phyloP scores from a whole-genome alignment of 164 flowering plant species.

The Litsea cubeba region DNA sequence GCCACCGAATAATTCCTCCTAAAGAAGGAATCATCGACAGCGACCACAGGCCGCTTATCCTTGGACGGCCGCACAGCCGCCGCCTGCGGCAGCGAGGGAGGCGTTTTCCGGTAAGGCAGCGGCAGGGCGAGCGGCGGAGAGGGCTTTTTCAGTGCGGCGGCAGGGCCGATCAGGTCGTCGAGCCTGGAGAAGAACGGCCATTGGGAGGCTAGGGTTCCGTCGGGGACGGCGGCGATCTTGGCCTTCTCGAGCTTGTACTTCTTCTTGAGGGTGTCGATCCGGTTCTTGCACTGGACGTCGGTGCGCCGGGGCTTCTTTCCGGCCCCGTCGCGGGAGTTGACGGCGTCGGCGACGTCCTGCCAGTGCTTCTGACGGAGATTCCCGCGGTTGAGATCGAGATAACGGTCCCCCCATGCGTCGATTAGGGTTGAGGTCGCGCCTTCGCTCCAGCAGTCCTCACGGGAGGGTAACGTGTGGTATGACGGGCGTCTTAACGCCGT shows the following conservation, averaged over 20 bases:
- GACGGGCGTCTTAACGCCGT: constrained; percentile 6
- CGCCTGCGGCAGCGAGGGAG: constrained; percentile 17
- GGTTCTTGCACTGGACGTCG: constrained; percentile 92
- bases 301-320: constrained; percentile 62
- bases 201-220: constrained; percentile 25
- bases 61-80: constrained; percentile 20
- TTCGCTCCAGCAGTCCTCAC: constrained; percentile 95
- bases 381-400: constrained; percentile 72
- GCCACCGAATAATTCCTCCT: constrained; percentile 48
- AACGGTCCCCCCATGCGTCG: constrained; percentile 82
- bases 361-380: constrained; percentile 89
- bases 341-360: constrained; percentile 87
- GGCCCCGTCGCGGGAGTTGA: constrained; percentile 60
- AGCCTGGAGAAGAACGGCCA: constrained; percentile 30
- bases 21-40: constrained; percentile 32
- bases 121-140: constrained; percentile 41
- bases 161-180: constrained; percentile 22
- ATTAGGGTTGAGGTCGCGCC: constrained; percentile 71
- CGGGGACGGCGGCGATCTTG: constrained; percentile 34
- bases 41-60: constrained; percentile 21
- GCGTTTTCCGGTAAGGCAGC: constrained; percentile 23
- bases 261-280: constrained; percentile 93
- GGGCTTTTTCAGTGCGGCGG: constrained; percentile 13
- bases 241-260: constrained; percentile 85
- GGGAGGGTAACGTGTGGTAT: constrained; percentile 29